These are phyloP conservation scores for Cryptococcus sp. DNA, from an alignment of 1,284 basidiomycete species.

Conservation along the genomic window DNA sequence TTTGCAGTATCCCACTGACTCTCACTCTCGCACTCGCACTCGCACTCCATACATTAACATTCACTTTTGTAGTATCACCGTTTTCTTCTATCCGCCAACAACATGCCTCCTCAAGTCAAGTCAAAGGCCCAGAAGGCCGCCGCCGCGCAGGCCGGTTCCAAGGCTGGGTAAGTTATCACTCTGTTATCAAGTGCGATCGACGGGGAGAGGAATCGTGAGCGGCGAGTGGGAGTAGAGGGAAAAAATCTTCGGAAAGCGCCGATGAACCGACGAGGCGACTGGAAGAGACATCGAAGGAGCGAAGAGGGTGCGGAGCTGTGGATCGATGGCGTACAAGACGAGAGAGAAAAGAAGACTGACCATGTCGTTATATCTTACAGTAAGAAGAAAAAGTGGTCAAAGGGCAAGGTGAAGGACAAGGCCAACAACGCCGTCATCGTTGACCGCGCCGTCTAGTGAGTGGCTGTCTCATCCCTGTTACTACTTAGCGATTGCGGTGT, in stretches of 20 bases:
- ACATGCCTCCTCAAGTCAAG: conserved; percentile 52
- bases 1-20: background rate
- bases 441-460: conserved; percentile 68
- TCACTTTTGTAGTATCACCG: background rate
- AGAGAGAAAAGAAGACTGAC: background rate
- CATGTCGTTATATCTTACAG: conserved; percentile 24
- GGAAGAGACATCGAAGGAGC: background rate
- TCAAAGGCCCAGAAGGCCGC: conserved; percentile 55
- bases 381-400: conserved; percentile 99
- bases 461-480: conserved; percentile 4
- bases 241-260: background rate
- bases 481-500: background rate
- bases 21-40: background rate
- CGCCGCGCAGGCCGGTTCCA: conserved; percentile 55
- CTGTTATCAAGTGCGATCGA: background rate
- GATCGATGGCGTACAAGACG: background rate
- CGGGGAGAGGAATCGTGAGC: background rate
- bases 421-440: conserved; percentile 83
- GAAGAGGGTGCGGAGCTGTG: background rate
- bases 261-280: background rate
- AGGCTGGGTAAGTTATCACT: conserved; percentile 50
- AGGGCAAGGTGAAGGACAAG: conserved; percentile 99
- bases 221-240: background rate
- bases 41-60: background rate
- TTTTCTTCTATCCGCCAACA: conserved; percentile 11